Conservation (phyloP, 1,284 basidiomycete genomes). For the Lentinula novae-zelandiae region DNA sequence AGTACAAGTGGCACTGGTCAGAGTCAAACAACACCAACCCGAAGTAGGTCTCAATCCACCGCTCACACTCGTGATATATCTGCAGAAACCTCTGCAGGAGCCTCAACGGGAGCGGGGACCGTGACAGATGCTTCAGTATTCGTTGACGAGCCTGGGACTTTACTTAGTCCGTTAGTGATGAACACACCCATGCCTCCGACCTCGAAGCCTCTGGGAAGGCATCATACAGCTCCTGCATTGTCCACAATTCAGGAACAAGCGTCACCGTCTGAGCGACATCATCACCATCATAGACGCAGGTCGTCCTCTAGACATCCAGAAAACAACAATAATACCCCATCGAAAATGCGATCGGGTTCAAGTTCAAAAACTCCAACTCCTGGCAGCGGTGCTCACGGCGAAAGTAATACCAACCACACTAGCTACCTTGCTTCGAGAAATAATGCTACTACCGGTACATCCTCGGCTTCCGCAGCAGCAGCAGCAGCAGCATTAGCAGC, state of each 20-base stretch:
- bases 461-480: slow-evolving; percentile 6
- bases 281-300: background rate
- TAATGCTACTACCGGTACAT: background rate
- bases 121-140: slow-evolving; percentile 32
- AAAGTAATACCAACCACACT: background rate
- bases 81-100: slow-evolving; percentile 7
- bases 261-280: background rate
- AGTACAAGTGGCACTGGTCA: slow-evolving; percentile 9
- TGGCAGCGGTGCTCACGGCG: background rate
- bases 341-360: background rate
- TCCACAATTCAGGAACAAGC: slow-evolving; percentile 29
- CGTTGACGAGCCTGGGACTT: slow-evolving; percentile 51
- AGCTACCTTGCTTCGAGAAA: background rate
- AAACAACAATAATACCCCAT: background rate
- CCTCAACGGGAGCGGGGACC: slow-evolving; percentile 23
- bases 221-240: slow-evolving; percentile 23
- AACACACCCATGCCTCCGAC: slow-evolving; percentile 28
- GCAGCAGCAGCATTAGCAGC: background rate
- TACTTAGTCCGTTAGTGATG: slow-evolving; percentile 48
- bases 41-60: slow-evolving; percentile 11
- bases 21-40: background rate
- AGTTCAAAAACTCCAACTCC: background rate
- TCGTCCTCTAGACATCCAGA: background rate
- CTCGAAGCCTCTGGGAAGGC: slow-evolving; percentile 29
- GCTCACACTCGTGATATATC: slow-evolving; percentile 14